Evolutionary conservation across 2,329 filamentous ascomycete species (phyloP).

Genomic region (Plenodomus tracheiphilus): DNA sequence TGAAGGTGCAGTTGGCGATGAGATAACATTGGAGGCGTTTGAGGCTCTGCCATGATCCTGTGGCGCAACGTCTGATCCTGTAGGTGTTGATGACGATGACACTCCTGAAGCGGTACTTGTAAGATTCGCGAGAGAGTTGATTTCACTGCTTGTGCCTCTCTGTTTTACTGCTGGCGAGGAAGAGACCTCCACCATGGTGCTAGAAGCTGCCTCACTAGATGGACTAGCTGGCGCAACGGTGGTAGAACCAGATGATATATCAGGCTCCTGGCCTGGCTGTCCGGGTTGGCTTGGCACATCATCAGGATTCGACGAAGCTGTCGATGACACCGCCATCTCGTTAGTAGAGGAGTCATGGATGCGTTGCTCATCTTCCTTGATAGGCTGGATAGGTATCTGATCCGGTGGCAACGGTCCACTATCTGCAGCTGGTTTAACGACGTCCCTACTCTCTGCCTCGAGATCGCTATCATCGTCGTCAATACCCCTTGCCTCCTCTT

Average conservation of each 20-base stretch:
- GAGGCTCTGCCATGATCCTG: constrained; percentile 2
- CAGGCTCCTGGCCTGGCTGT: neutral
- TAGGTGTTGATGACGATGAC: neutral
- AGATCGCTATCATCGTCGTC: constrained; percentile 62
- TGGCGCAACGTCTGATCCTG: neutral
- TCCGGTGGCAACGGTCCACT: constrained; percentile 22
- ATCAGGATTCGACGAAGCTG: neutral
- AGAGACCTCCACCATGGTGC: neutral
- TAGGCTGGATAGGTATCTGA: constrained; percentile 20
- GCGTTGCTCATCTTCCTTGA: constrained; percentile 12
- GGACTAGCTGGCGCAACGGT: neutral
- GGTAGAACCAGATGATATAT: neutral
- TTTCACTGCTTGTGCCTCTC: neutral
- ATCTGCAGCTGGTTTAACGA: constrained; percentile 43
- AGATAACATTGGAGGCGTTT: neutral
- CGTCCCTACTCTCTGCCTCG: constrained; percentile 47
- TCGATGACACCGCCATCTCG: neutral
- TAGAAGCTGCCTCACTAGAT: neutral
- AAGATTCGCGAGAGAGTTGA: neutral
- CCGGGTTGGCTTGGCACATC: neutral
- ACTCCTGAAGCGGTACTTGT: neutral
- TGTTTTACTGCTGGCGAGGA: neutral
- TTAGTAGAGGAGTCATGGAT: neutral
- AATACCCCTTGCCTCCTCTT: constrained; percentile 64
- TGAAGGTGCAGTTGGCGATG: constrained; percentile 9